Evolutionary conservation across 179 eudicot genomes (phyloP).

Genomic region (Dionaea muscipula): DNA sequence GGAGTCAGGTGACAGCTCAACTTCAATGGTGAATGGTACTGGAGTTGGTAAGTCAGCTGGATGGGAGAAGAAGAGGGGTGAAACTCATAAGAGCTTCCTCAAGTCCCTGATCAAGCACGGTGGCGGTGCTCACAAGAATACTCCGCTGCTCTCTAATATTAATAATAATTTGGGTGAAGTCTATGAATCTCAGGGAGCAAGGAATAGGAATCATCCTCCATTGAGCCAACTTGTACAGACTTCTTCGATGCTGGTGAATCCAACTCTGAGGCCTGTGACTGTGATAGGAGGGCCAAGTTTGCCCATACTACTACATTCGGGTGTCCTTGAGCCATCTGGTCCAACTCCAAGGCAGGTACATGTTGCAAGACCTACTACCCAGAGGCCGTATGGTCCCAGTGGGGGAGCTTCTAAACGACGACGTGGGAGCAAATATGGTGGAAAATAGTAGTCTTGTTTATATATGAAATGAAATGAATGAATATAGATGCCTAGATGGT

Average conservation of each 20-base stretch:
- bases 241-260: too few species aligned
- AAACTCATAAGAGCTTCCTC: slow-evolving; percentile 18
- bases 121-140: slow-evolving; percentile 1
- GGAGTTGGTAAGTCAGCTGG: slow-evolving; percentile 25
- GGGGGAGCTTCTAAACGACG: slow-evolving; percentile 17
- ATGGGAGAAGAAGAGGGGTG: slow-evolving; percentile 11
- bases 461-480: too few species aligned
- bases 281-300: too few species aligned
- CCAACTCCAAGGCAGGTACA: slow-evolving; percentile 1
- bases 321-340: background rate
- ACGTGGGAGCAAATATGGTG: slow-evolving; percentile 13
- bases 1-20: slow-evolving; percentile 34
- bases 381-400: slow-evolving; percentile 20
- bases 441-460: background rate
- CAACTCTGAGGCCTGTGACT: too few species aligned
- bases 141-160: background rate
- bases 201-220: slow-evolving; percentile 7
- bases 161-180: background rate
- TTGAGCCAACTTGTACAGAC: too few species aligned
- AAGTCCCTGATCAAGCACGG: slow-evolving; percentile 19
- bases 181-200: slow-evolving; percentile 1
- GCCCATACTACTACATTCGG: too few species aligned
- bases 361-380: background rate
- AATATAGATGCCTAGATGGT: too few species aligned
- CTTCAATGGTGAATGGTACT: slow-evolving; percentile 47